Evolutionary conservation across 2,329 filamentous ascomycete genomes (phyloP), one percentile per base, ranked within the genome.

Genomic region (Mollisia scopiformis): DNA sequence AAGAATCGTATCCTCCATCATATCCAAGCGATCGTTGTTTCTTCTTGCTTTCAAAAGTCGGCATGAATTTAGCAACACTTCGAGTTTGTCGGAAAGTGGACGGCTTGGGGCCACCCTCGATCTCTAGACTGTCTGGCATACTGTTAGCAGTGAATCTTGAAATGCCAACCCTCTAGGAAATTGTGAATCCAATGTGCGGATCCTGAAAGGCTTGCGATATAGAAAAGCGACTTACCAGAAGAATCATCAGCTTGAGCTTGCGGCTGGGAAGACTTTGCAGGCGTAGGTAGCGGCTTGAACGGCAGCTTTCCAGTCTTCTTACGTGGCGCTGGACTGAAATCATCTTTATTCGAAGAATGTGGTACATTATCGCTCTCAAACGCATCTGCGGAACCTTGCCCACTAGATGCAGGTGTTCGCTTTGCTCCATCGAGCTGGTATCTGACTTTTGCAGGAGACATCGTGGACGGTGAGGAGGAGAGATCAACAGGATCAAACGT

Each of bases 361-460:
- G 62, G 39, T 10, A 56, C 16, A 46, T 65, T 54, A n/a, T 62
- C 57, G 8, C 58, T 58, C 21, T 59, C 63, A 16, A 28, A 47
- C 16, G 61, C 54, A 49, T 62, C 47, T 27, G 30, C 19, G 5
- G 27, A 13, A 7, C 43, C 19, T 5, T 31, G 27, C 3, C 33
- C n/a, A 27, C 62, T 64, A 6, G 62, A 63, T 3, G 55, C 11
- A 19, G 62, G 59, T 35, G 58, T 58, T 19, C 23, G 49, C 23
- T 28, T 50, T 19, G 62, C 55, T 41, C 54, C 53, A 14, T 59
- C 57, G 13, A 55, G 50, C 50, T 60, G 58, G 39, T 72, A 71
- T 19, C 68, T 55, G 2, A 72, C 67, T 41, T 68, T 69, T 6
- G 68, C 66, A 19, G 68, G 68, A 6, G 68, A 65, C 28, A 63